Base-by-base conservation (phyloP, 1,139 yeast genomes). In the Blastobotrys capitulatus region DNA sequence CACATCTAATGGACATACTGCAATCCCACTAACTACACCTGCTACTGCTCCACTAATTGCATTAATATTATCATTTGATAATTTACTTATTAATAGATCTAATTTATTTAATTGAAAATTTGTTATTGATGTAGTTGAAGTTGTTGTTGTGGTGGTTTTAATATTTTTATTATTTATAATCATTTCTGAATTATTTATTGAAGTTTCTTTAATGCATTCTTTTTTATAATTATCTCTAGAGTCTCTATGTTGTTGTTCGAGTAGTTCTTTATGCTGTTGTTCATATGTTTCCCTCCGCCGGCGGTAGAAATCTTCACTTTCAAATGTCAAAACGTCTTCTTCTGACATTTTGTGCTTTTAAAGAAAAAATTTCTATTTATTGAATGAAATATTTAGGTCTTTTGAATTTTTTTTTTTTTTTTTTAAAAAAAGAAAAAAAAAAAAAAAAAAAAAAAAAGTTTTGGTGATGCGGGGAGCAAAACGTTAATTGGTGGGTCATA, bases 1-100 rank as follows among this genome's bases (percentile, higher is more conserved):
- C 48, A 92, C 95, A 62, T 92, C 97, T 34, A 92, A 72, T 1
- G 98, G 98, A 66, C 96, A 92, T 9, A 94, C 98, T 7, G 82
- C 76, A 0, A 95, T 75, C 2, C 97, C 97, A 2, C 97, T 86
- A 46, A 86, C 71, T 49, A 95, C 82, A 1, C 98, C 98, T 0
- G 97, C 90, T 38, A 86, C 62, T 1, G 97, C 97, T 2, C 98
- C 98, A 26, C 95, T 77, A 0, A 79, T 60, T 1, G 90, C 86
- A 37, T 80, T 76, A 22, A 82, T 72, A 50, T 77, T 74, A 50
- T 61, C 63, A 44, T 58, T 54, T 6, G 57, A 48, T 20, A 46
- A 40, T 7, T n/a, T 25, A 6, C 7, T 29, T 8, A 42, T 20
- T 19, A n/a, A 20, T 19, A 3, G 27, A 13, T 15, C 20, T 22